A percentile compares a stretch with the other conserved stretches of the same genome.
These are phyloP conservation scores for Talaromyces piceae DNA, from an alignment of 2,329 filamentous ascomycete species.

Conservation along the genomic window DNA sequence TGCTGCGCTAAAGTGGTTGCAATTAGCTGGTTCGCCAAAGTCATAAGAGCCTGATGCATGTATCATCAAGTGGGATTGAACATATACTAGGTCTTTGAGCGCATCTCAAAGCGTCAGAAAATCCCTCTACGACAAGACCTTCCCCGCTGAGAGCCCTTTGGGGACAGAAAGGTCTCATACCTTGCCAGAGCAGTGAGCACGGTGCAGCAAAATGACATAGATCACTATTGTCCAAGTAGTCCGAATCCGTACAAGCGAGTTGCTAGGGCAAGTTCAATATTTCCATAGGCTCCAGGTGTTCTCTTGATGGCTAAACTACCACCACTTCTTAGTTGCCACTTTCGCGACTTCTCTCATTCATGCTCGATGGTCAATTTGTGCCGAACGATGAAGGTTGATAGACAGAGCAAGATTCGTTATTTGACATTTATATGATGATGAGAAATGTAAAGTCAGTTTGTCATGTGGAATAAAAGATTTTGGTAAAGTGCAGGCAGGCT, in stretches of 20 bases:
- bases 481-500: no score
- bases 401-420: no score
- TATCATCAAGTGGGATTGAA: no score
- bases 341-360: background rate
- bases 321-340: background rate
- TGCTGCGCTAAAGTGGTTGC: no score
- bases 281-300: background rate
- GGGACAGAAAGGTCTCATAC: conserved; percentile 1
- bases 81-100: no score
- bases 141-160: conserved; percentile 1
- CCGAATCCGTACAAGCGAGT: background rate
- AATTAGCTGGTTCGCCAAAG: no score
- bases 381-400: background rate
- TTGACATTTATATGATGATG: no score
- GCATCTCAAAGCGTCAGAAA: background rate
- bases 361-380: background rate
- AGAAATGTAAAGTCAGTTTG: no score
- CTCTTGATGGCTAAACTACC: background rate
- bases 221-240: background rate
- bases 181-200: background rate
- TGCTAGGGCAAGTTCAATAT: conserved; percentile 1
- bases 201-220: conserved; percentile 4
- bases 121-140: background rate
- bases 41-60: no score
- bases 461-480: no score